A percentile compares a stretch with the other conserved stretches of the same genome.
These are phyloP conservation scores for Agarophyton chilense DNA, from an alignment of 23 red algal genomes.

Conservation along the genomic window DNA sequence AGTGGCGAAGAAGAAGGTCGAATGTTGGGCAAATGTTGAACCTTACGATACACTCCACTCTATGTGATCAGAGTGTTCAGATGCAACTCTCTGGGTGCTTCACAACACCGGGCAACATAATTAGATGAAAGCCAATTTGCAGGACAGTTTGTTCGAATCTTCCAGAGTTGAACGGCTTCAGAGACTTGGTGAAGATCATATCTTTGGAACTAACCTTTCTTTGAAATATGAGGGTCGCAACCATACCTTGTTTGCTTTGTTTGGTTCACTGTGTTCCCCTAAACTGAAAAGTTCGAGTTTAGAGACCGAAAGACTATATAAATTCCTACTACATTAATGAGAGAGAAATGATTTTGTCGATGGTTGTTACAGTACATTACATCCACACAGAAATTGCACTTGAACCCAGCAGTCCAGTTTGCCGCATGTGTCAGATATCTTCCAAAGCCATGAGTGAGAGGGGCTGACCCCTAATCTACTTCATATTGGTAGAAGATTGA, in stretches of 20 bases:
- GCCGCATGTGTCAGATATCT: too few relatives aligned
- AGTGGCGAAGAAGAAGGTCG: not conserved
- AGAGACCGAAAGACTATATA: not conserved
- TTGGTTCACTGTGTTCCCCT: not conserved
- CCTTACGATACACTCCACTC: slow-evolving; percentile 5
- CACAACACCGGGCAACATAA: not conserved
- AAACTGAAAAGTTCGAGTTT: not conserved
- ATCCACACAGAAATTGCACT: too few relatives aligned
- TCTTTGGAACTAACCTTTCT: not conserved
- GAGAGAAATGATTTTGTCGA: too few relatives aligned
- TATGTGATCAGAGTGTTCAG: not conserved
- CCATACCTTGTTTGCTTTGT: not conserved
- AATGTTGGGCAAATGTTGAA: not conserved
- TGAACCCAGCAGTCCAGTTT: too few relatives aligned
- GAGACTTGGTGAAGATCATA: not conserved
- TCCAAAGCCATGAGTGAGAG: too few relatives aligned
- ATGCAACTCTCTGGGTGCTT: slow-evolving; percentile 3
- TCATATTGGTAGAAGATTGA: too few relatives aligned
- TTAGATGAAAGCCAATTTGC: not conserved
- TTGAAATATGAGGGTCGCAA: not conserved
- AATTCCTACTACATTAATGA: not conserved
- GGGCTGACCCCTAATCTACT: too few relatives aligned
- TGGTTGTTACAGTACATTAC: too few relatives aligned
- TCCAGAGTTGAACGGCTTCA: not conserved
- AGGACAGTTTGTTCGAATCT: slow-evolving; percentile 1